Evolutionary conservation across 2,329 filamentous ascomycete genomes (phyloP), one percentile per base, ranked within the genome.

Genomic region (Hypoxylon sp.): DNA sequence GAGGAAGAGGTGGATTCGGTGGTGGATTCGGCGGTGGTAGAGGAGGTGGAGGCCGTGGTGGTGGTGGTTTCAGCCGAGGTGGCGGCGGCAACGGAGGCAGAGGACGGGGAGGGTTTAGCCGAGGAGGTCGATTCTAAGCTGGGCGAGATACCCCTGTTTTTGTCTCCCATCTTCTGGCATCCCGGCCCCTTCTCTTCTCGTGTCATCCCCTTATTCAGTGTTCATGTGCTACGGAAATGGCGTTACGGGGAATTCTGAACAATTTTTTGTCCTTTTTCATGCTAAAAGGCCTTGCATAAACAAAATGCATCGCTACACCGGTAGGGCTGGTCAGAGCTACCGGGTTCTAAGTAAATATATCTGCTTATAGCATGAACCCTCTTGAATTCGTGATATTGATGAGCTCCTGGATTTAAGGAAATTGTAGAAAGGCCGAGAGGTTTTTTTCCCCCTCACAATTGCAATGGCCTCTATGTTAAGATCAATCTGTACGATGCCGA

Each of bases 11-110:
- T 46, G 78, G 79, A n/a, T 74, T 71, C 22, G 78, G 80, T 9
- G 81, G 83, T 46, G 78, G 79, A n/a, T 74, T 71, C 22, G 78
- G 80, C 9, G 71, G 75, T 5, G 73, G 82, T 31, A 90, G 90
- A 72, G 91, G 91, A 69, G 86, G 84, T 54, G 81, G 83, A 50
- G 83, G 85, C 59, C 85, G 81, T 22, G 77, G 81, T 6, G 79
- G 80, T 3, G 79, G 79, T 13, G 71, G 78, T 10, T 79, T 80
- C 39, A 82, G 83, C 67, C 78, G 81, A 59, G 76, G 80, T 33
- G 79, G 80, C 79, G 80, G 47, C 54, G 72, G 55, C 71, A 80
- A 53, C 73, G 81, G 59, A 75, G 70, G 74, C 9, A 44, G 79
- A n/a, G 63, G 60, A 35, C 50, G 70, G 2, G 69, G 69, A 17